Evolutionary conservation across 1,284 basidiomycete genomes (phyloP).

Genomic region (Tilletiopsis washingtonensis): DNA sequence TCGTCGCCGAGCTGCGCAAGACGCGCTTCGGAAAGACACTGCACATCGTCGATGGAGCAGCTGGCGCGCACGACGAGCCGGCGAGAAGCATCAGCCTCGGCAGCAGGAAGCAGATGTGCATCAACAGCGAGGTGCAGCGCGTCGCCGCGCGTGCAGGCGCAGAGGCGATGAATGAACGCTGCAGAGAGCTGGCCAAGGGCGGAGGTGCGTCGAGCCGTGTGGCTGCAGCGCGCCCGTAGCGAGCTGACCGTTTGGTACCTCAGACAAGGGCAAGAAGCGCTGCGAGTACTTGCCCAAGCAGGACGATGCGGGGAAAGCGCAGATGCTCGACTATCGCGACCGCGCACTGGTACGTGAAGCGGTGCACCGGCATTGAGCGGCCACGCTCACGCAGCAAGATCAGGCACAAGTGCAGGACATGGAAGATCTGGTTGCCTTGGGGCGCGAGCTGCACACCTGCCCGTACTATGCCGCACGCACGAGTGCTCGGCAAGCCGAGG

Average conservation of each 20-base stretch:
- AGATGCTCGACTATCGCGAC: constrained; percentile 79
- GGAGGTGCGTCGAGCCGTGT: not conserved
- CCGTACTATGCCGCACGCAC: constrained; percentile 86
- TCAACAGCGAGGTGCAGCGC: constrained; percentile 68
- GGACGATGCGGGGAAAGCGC: constrained; percentile 20
- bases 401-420: constrained; percentile 91
- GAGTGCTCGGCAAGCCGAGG: constrained; percentile 83
- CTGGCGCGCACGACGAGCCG: constrained; percentile 4
- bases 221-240: not conserved
- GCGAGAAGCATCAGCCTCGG: constrained; percentile 55
- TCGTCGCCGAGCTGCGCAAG: constrained; percentile 75
- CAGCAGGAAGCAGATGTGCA: constrained; percentile 86
- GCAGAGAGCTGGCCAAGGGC: constrained; percentile 69
- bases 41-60: too few species aligned
- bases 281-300: constrained; percentile 71
- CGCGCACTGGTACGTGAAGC: constrained; percentile 64
- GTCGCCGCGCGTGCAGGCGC: constrained; percentile 50
- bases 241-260: too few species aligned
- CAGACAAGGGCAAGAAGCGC: constrained; percentile 56
- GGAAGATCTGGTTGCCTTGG: constrained; percentile 75
- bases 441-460: constrained; percentile 64
- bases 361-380: too few species aligned
- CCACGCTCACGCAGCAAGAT: too few species aligned
- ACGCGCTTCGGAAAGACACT: constrained; percentile 54
- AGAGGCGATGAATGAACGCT: constrained; percentile 83